These are phyloP conservation scores for Ailanthus altissimus DNA, from an alignment of 345 rosid species.

Conservation along the genomic window DNA sequence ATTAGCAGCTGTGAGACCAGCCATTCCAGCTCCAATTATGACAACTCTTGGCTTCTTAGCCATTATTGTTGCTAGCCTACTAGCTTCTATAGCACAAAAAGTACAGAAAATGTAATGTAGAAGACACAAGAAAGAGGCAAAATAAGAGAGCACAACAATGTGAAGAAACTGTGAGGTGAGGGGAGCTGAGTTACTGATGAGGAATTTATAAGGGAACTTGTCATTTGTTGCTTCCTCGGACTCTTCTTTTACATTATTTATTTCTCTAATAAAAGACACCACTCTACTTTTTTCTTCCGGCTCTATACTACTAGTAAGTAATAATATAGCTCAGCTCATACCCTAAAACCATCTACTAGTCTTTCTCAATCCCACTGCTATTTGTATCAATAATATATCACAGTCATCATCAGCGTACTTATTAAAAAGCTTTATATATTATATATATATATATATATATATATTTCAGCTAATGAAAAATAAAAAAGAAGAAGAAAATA, in stretches of 20 bases:
- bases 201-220: slow-evolving; percentile 42
- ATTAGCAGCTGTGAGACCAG: slow-evolving; percentile 95
- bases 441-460: no score
- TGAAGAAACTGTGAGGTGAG: slow-evolving; percentile 31
- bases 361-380: slow-evolving; percentile 18
- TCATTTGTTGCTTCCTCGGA: slow-evolving; percentile 15
- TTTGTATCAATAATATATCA: background rate
- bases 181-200: slow-evolving; percentile 25
- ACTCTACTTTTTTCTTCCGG: slow-evolving; percentile 51
- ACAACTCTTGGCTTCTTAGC: slow-evolving; percentile 88
- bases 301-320: slow-evolving; percentile 17
- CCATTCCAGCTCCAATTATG: slow-evolving; percentile 97
- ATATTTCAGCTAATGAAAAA: background rate
- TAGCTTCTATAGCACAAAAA: slow-evolving; percentile 6
- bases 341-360: background rate
- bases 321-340: background rate
- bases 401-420: background rate
- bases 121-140: background rate
- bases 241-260: slow-evolving; percentile 12
- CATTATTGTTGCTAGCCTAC: slow-evolving; percentile 42
- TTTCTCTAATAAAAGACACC: slow-evolving; percentile 49
- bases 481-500: background rate
- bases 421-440: no score
- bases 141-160: background rate
- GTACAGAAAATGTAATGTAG: slow-evolving; percentile 2